Percentiles rank a stretch among this genome's conserved stretches.
phyloP scores from a whole-genome alignment of 345 rosid genomes.

The Xanthoceras sorbifolium region DNA sequence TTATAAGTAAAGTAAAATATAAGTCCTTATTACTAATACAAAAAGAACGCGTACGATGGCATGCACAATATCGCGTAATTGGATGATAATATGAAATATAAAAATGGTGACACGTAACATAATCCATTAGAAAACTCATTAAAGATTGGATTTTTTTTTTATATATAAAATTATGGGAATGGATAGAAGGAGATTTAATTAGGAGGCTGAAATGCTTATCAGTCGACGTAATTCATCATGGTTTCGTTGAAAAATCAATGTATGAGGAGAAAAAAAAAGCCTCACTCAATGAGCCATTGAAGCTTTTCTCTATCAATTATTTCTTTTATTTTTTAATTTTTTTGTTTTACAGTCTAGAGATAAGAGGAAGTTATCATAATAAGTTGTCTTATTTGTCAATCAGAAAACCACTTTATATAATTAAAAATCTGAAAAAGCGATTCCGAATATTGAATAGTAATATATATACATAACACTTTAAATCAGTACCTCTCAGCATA shows the following conservation, averaged over 20 bases:
- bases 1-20: too few relatives aligned
- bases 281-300: too few relatives aligned
- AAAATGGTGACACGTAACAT: too few relatives aligned
- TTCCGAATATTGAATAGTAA: too few relatives aligned
- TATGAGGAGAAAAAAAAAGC: too few relatives aligned
- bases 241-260: not conserved
- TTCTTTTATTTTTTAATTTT: too few relatives aligned
- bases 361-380: not conserved
- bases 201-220: not conserved
- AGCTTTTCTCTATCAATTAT: not conserved
- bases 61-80: not conserved
- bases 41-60: too few relatives aligned
- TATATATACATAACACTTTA: too few relatives aligned
- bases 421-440: not conserved
- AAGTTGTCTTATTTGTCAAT: not conserved
- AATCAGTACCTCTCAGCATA: too few relatives aligned
- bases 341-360: not conserved
- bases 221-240: not conserved
- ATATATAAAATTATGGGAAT: not conserved
- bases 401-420: not conserved
- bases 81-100: too few relatives aligned
- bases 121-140: not conserved
- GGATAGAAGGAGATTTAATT: not conserved
- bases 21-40: too few relatives aligned
- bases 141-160: not conserved